Conservation (phyloP, 805 yeast genomes). For the Yarrowia sp. region DNA sequence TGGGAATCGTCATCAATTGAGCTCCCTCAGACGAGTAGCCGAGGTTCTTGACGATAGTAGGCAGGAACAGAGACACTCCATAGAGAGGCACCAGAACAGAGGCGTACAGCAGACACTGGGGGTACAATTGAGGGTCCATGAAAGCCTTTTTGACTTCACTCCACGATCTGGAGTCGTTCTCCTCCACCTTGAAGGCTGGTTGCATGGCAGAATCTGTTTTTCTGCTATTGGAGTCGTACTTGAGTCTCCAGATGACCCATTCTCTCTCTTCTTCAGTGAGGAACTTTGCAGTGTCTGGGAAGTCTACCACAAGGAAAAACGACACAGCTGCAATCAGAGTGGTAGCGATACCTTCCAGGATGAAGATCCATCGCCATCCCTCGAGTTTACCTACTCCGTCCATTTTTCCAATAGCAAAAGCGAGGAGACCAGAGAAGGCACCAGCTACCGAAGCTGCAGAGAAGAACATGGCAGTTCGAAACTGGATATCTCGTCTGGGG, state of each 20-base stretch:
- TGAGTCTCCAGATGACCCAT: conserved; percentile 44
- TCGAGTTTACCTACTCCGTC: conserved; percentile 47
- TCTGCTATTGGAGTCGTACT: conserved; percentile 22
- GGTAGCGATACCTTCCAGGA: conserved; percentile 56
- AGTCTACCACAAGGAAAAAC: conserved; percentile 65
- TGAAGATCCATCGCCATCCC: conserved; percentile 58
- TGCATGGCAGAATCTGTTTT: neutral
- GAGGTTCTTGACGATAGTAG: conserved; percentile 59
- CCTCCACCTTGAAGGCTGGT: neutral
- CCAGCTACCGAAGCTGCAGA: conserved; percentile 48
- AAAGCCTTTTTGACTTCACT: conserved; percentile 56
- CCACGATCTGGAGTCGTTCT: conserved; percentile 53
- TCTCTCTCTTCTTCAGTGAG: conserved; percentile 58
- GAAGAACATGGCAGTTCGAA: conserved; percentile 47
- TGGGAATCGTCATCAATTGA: conserved; percentile 57
- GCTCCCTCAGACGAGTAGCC: conserved; percentile 68
- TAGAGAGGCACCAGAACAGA: conserved; percentile 63
- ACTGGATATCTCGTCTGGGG: conserved; percentile 47
- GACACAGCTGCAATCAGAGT: conserved; percentile 52
- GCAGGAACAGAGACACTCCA: conserved; percentile 67
- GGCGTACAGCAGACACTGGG: conserved; percentile 60
- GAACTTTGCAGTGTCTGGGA: conserved; percentile 72
- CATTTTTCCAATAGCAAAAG: conserved; percentile 58
- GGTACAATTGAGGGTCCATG: conserved; percentile 59
- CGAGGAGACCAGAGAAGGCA: conserved; percentile 66